These are phyloP conservation scores for Backusella sp. DNA, from an alignment of 192 early-diverging fungal species.

Conservation along the genomic window DNA sequence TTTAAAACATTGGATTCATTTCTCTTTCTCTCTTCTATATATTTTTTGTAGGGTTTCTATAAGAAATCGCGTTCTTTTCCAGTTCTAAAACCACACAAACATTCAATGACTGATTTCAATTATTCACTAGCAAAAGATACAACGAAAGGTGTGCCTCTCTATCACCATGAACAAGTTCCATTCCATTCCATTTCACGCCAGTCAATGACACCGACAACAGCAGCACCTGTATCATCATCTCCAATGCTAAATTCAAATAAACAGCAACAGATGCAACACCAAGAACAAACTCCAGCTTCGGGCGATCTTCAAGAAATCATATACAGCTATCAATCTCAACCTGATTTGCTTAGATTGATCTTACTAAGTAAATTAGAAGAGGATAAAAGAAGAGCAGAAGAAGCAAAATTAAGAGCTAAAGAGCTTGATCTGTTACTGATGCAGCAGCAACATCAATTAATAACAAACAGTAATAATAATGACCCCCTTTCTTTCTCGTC, in stretches of 20 bases:
- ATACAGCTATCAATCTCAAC: constrained; percentile 42
- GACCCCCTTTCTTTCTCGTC: not conserved
- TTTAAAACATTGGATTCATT: not conserved
- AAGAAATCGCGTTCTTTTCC: not conserved
- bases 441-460: constrained; percentile 26
- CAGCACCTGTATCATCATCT: not conserved
- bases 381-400: constrained; percentile 52
- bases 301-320: constrained; percentile 52
- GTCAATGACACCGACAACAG: not conserved
- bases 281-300: constrained; percentile 8
- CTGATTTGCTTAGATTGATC: constrained; percentile 53
- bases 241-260: not conserved
- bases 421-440: constrained; percentile 46
- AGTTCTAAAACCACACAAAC: not conserved
- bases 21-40: not conserved
- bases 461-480: not conserved
- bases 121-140: constrained; percentile 11
- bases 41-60: not conserved
- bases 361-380: constrained; percentile 54
- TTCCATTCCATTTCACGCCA: constrained; percentile 15
- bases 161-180: constrained; percentile 19
- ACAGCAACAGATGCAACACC: not conserved
- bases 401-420: constrained; percentile 50
- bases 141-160: constrained; percentile 11
- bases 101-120: constrained; percentile 4